Evolutionary conservation across 805 yeast genomes (phyloP), one percentile per base, ranked within the genome.

Genomic region (Candida glaebosa): DNA sequence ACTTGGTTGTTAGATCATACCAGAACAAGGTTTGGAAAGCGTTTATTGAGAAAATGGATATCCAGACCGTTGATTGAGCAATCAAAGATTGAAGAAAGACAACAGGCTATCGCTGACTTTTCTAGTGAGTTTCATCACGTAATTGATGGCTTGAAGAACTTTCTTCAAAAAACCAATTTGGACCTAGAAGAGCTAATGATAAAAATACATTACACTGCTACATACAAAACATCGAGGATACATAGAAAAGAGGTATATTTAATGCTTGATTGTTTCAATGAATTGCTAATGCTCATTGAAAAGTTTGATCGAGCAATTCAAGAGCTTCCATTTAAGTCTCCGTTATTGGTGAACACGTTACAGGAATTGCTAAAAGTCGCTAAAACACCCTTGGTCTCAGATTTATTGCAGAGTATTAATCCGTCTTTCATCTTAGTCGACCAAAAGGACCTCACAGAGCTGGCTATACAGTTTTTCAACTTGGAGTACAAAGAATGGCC

Each of bases 1-100:
- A 57, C 86, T 12, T 87, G 95, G 89, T 66, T 87, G 2, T 51
- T 93, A 45, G 85, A 91, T 56, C 89, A 84, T 49, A 87, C 98
- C 0, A 64, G 78, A 25, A 87, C 98, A 0, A 69, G 74, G 20
- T 84, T 83, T 59, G 99, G 99, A 0, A 74, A 70, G 34, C 62
- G 96, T 40, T 51, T 78, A 44, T 58, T 93, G 10, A 69, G 72
- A 20, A 66, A 75, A 30, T 93, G 99, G 99, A 63, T 90, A 0
- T 69, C 79, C 1, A 69, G 73, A 45, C 99, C 99, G 1, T 67
- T 90, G 17, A 61, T 78, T 0, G 71, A 79, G 33, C 64, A 69
- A 22, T 69, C 63, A 1, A 63, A 63, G 6, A 84, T 93, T 2
- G 71, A 75, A 41, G 69, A 71, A n/a, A 71, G 99, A 18, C 63